Base-by-base conservation (phyloP, 1,284 basidiomycete species). In the Ustilago trichophora region DNA sequence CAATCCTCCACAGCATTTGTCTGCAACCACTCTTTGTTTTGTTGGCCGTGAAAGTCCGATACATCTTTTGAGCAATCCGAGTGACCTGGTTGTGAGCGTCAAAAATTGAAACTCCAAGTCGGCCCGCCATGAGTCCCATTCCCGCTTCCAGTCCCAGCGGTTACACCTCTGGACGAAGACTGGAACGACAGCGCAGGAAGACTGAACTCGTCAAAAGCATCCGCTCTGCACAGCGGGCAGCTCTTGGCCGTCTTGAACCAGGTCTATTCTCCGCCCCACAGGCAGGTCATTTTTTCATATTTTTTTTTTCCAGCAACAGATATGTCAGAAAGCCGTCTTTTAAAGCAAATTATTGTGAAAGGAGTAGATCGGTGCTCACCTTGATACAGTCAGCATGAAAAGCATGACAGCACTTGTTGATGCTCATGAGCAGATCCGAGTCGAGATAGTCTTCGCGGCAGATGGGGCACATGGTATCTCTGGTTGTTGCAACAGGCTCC, bases 181-280 rank as follows among this genome's bases (percentile, higher is more conserved):
- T 60, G 41, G 16, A 66, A 66, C 33, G 46, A 27, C 4, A 66
- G 34, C 19, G 33, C 27, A 2, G 59, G 53, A 24, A 66, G 27
- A 13, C 46, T 42, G 31, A 66, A 34, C 40, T 44, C 37, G 38
- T 67, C 57, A 25, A 67, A 60, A 2, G 52, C 64, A 48, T 67
- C 64, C 24, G 64, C 48, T 18, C 64, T 37, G 37, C 64, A 67
- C 18, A 67, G 31, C 7, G 64, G 64, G 26, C 64, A 67, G 3
- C 47, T 67, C 37, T 67, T 67, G n/a, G 64, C 64, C n/a, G 38
- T 57, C 16, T 53, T 49, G 42, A 67, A 67, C 64, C 64, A 67
- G 3, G 51, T 65, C 62, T 63, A 36, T 45, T 2, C n/a, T n/a
- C n/a, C n/a, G n/a, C n/a, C n/a, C n/a, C n/a, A n/a, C n/a, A n/a